Conservation (phyloP, 371 early-diverging fungal genomes). For the Rhizopus microsporus region DNA sequence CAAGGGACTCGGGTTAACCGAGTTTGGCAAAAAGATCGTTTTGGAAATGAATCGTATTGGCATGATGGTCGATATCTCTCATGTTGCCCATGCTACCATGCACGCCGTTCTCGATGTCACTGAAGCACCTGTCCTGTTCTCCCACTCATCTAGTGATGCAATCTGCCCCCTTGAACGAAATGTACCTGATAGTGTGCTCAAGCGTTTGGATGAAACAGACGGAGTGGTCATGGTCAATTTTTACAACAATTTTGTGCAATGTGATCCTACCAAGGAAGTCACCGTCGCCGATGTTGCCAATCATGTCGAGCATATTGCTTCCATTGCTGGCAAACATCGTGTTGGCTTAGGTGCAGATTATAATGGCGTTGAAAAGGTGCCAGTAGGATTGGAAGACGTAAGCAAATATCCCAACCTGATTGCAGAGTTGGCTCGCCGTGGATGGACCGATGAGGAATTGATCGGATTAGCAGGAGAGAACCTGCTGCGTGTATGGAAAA, state of each 20-base stretch:
- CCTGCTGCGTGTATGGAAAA: conserved; percentile 50
- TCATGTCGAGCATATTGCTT: conserved; percentile 60
- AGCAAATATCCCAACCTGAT: conserved; percentile 64
- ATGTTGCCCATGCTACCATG: conserved; percentile 68
- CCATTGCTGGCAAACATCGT: conserved; percentile 55
- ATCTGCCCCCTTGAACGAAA: conserved; percentile 60
- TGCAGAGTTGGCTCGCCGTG: conserved; percentile 61
- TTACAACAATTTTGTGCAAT: conserved; percentile 52
- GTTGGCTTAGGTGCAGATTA: conserved; percentile 72
- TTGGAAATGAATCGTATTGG: conserved; percentile 72
- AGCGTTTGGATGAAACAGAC: conserved; percentile 51
- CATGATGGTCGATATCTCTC: conserved; percentile 71
- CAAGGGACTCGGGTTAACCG: conserved; percentile 53
- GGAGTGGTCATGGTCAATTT: conserved; percentile 72
- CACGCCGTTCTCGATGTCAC: conserved; percentile 55
- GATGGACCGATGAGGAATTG: conserved; percentile 59
- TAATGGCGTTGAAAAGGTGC: conserved; percentile 59
- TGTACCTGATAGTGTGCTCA: conserved; percentile 66
- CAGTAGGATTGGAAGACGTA: conserved; percentile 66
- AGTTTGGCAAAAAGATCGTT: conserved; percentile 57
- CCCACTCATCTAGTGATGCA: conserved; percentile 61
- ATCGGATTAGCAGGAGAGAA: conserved; percentile 59
- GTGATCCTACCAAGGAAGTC: conserved; percentile 40
- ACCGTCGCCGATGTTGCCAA: conserved; percentile 59
- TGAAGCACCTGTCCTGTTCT: conserved; percentile 64